Evolutionary conservation across 768 basidiomycete genomes (phyloP), one percentile per base, ranked within the genome.

Genomic region (Lepiota brunneoincarnata): DNA sequence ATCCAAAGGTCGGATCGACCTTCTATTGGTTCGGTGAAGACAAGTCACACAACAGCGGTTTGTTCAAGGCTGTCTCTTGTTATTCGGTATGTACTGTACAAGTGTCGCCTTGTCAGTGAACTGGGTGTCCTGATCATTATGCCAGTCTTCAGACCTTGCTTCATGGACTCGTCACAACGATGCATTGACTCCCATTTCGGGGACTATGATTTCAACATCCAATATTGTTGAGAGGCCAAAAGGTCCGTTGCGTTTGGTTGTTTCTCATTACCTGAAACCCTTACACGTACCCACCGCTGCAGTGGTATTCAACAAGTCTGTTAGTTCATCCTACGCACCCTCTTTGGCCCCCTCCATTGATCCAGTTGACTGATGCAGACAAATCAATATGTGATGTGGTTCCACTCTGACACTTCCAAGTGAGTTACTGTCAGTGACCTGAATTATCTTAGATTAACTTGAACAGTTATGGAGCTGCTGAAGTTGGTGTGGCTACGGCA

Each of bases 361-460:
- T 26, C 38, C 31, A n/a, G 26, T 21, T 35, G 15, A 23, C 12
- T 7, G 14, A 17, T 17, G 26, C 50, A 84, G 82, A 83, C 78
- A 59, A 70, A 71, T 6, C 80, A 83, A 71, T 84, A 83, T 62
- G 83, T 84, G 18, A 83, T 86, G 82, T 86, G 83, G 83, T 86
- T 86, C 71, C 83, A 86, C 64, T 82, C 81, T 7, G 83, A 86
- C 59, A 74, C 72, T 20, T 80, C 79, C 57, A 77, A 82, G 82
- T 83, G 57, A 39, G 71, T 64, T 48, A 3, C 23, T 21, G 10
- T 4, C 37, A 4, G 20, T 40, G 31, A 31, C 31, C 31, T 9
- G 7, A 9, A 34, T 21, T 24, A 37, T 28, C 24, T 24, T n/a
- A 7, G 15, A 24, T 34, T 42, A 6, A 37, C 12, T 35, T 23